Evolutionary conservation across 306 rosid species (phyloP), one percentile per base, ranked within the genome.

Genomic region (Cajanus cajan): DNA sequence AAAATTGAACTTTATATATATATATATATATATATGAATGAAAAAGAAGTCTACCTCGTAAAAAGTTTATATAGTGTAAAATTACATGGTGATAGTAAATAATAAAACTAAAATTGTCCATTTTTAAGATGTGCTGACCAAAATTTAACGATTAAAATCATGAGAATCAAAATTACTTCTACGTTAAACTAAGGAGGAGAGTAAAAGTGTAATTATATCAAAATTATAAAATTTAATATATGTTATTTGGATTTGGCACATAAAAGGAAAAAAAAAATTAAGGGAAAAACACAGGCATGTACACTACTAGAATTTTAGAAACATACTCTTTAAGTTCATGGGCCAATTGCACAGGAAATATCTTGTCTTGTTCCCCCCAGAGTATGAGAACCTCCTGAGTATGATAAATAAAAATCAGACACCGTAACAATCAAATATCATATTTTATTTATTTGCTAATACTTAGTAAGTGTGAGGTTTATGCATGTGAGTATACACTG

Each of bases 361-460:
- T 78, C 43, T 51, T 76, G 75, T 95, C 98, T 19, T 80, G 83
- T 11, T 92, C 94, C 37, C 98, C 98, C 98, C 97, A 92, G 22
- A 95, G 21, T 31, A 92, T 69, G 76, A 95, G 82, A 48, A 91
- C 98, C 81, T 92, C 98, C 97, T 92, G 82, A 9, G 8, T 5
- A 40, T 18, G 2, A 64, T 0, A 2, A 47, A 44, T 31, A 43
- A 71, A n/a, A 28, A 68, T 43, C 21, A 44, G 18, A 25, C 36
- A 50, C 25, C 15, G 1, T 15, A 70, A 61, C 3, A 0, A 25
- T 68, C 12, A 14, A 66, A 77, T 18, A 47, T 39, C 34, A 75
- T 4, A 58, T 82, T 41, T 77, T 50, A 62, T 33, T 21, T 54
- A 54, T 54, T 69, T 51, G 8, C 16, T 41, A 78, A 28, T 19